These are phyloP conservation scores for Harringtonia aguacate DNA, from an alignment of 2,329 filamentous ascomycete genomes.

Conservation along the genomic window DNA sequence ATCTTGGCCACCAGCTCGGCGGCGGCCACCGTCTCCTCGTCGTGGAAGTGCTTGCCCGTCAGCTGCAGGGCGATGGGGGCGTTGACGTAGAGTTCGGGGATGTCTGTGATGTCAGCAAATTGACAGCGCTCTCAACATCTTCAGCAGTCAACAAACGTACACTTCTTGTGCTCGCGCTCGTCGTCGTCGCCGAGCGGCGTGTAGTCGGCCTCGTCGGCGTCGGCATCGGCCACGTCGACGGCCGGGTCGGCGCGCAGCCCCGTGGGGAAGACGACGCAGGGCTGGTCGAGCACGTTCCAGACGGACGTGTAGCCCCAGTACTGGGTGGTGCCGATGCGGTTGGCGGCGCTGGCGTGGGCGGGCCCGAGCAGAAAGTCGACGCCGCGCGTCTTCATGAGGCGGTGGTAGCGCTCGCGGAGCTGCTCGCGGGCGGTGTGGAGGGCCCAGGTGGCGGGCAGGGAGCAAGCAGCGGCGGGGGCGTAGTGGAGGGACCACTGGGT, in stretches of 20 bases:
- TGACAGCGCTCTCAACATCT: no score
- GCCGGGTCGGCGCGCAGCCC: neutral
- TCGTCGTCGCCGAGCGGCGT: neutral
- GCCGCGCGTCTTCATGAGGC: neutral
- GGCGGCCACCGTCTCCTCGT: neutral
- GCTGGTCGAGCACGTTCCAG: slow-evolving; percentile 6
- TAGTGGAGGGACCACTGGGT: neutral
- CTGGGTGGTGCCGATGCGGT: neutral
- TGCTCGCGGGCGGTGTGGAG: neutral
- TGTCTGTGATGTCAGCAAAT: no score
- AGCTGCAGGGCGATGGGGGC: neutral
- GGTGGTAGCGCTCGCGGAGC: neutral
- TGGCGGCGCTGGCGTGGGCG: neutral
- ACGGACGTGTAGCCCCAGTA: slow-evolving; percentile 6
- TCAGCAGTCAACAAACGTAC: no score
- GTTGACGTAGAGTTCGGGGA: no score
- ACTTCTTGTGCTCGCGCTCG: neutral
- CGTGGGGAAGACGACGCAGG: neutral
- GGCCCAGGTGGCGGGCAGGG: neutral
- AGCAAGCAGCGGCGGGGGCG: neutral
- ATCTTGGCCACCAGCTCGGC: neutral
- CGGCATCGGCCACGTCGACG: no score
- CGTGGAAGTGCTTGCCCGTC: neutral
- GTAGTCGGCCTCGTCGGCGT: neutral
- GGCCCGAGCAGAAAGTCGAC: slow-evolving; percentile 6